Evolutionary conservation across 495 filamentous ascomycete genomes (phyloP).

Genomic region (Apiosordaria backusii): DNA sequence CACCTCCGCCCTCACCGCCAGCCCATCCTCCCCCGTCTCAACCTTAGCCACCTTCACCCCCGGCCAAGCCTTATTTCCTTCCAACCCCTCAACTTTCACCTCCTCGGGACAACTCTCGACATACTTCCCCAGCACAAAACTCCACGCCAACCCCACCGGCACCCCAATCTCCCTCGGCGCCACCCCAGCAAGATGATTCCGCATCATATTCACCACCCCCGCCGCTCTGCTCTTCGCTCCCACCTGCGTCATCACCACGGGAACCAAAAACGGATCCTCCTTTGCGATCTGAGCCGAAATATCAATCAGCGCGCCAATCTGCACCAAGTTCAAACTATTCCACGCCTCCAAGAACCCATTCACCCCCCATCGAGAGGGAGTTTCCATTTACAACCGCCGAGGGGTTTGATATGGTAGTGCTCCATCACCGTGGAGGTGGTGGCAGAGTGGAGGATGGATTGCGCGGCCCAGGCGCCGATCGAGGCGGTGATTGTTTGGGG

Average conservation of each 20-base stretch:
- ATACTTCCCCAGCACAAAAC: constrained; percentile 32
- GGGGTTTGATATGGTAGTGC: constrained; percentile 33
- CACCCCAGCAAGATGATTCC: constrained; percentile 34
- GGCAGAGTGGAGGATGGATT: constrained; percentile 34
- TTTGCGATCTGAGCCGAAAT: constrained; percentile 51
- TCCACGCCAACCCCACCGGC: constrained; percentile 33
- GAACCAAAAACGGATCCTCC: constrained; percentile 42
- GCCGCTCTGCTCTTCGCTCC: constrained; percentile 38
- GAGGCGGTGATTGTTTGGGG: constrained; percentile 33
- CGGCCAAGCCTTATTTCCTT: constrained; percentile 22
- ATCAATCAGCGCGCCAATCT: constrained; percentile 54
- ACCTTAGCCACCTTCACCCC: constrained; percentile 21
- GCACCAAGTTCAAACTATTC: constrained; percentile 45
- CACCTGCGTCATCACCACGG: constrained; percentile 31
- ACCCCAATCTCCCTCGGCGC: constrained; percentile 36
- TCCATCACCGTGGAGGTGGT: constrained; percentile 35
- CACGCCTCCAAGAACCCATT: constrained; percentile 32
- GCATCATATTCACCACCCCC: constrained; percentile 44
- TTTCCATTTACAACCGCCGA: constrained; percentile 30
- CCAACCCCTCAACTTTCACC: constrained; percentile 16
- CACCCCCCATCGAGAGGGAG: constrained; percentile 17
- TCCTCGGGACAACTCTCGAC: constrained; percentile 24
- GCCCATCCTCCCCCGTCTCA: constrained; percentile 10
- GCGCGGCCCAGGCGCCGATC: constrained; percentile 36
- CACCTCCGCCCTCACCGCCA: constrained; percentile 24